Evolutionary conservation across 768 basidiomycete genomes (phyloP), one percentile per base, ranked within the genome.

Genomic region (Lentinus tigrinus): DNA sequence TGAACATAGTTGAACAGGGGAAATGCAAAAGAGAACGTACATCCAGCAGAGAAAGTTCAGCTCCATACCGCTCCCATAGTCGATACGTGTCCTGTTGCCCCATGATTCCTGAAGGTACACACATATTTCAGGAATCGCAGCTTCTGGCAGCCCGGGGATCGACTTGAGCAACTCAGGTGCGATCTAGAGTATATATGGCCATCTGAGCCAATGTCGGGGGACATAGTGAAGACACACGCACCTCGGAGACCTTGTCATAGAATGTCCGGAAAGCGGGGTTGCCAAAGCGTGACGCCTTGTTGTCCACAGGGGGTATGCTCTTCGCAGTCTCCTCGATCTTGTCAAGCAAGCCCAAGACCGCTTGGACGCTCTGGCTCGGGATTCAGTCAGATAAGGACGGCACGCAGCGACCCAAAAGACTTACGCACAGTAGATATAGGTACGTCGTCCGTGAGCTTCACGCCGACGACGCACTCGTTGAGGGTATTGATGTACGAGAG

Each of bases 21-120:
- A 0, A 54, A 61, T 11, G 58, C 27, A 31, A 43, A 24, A 7
- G 1, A 2, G 26, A 11, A 77, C 93, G 63, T 69, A 97, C 95
- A 98, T 69, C 95, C 95, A 98, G 67, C 95, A 98, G 3, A 98
- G 58, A 67, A 98, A 99, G 73, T 98, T 96, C 43, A 98, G 80
- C 69, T 99, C 97, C 96, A 98, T 98, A 14, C 97, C 97, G 66
- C 95, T 97, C n/a, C 97, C 97, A 73, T 99, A 99, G 73, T 99
- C 97, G 53, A 99, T 94, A 9, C 97, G 79, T 47, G 88, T 84
- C 27, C 89, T 77, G 70, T 91, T 97, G 0, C 97, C 97, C 95
- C 95, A 98, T 16, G 87, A 75, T 68, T 95, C 92, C 37, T 78
- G 74, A 67, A 98, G 89, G 70, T 98, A 99, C 0, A 77, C 79